phyloP scores from a whole-genome alignment of 164 flowering plant genomes.

The Magnolia changhungtana region DNA sequence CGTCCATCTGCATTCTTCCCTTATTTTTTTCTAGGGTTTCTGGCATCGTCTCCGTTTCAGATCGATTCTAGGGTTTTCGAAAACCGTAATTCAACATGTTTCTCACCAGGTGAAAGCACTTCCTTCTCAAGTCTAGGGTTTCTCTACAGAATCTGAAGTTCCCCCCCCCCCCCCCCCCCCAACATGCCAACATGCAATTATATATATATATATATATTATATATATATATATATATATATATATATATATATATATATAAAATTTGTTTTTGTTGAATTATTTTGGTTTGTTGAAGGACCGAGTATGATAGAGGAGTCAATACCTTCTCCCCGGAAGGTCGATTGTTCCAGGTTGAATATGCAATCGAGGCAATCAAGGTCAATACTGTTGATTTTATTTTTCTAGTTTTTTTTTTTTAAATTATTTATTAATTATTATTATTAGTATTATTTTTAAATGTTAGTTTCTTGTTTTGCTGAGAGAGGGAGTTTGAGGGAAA shows the following conservation, averaged over 20 bases:
- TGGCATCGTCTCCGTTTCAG: neutral
- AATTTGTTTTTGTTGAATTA: neutral
- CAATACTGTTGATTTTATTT: neutral
- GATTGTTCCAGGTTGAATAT: constrained; percentile 94
- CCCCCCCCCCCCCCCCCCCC: too few relatives aligned
- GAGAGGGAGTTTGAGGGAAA: neutral
- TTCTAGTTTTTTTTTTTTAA: too few relatives aligned
- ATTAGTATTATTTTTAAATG: too few relatives aligned
- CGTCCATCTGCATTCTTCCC: neutral
- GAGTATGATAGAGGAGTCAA: constrained; percentile 99
- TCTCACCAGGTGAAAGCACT: constrained; percentile 10
- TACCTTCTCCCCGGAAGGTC: constrained; percentile 96
- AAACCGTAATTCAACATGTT: constrained; percentile 4
- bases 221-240: too few relatives aligned
- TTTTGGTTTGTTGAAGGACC: constrained; percentile 43
- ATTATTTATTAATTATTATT: neutral
- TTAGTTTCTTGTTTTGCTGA: neutral
- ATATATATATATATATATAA: too few relatives aligned
- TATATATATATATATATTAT: neutral
- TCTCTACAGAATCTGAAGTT: neutral
- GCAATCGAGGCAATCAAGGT: constrained; percentile 99
- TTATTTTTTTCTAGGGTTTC: constrained; percentile 5
- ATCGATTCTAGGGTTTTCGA: neutral
- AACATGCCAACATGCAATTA: neutral
- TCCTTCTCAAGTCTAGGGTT: neutral